Evolutionary conservation across 257 asterid genomes (phyloP).

Genomic region (Echites panduratus): DNA sequence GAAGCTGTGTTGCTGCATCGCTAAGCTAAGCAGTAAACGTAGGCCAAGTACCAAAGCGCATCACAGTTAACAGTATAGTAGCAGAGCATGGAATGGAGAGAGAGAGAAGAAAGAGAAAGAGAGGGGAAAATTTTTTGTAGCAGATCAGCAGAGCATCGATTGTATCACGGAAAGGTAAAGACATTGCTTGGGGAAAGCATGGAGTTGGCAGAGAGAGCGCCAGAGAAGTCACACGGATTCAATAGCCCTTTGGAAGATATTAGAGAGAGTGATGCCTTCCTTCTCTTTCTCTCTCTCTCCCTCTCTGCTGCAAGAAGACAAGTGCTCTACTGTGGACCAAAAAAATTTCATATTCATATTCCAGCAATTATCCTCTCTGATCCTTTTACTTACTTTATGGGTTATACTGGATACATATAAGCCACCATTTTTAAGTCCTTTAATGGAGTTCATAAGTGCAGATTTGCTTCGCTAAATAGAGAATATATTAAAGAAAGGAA

Average conservation of each 20-base stretch:
- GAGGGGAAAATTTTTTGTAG: not conserved
- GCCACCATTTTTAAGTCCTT: not conserved
- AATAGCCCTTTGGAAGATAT: slow-evolving; percentile 10
- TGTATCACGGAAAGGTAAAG: slow-evolving; percentile 35
- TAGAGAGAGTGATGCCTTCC: not conserved
- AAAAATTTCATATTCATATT: not conserved
- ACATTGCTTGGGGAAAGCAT: slow-evolving; percentile 43
- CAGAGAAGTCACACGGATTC: slow-evolving; percentile 13
- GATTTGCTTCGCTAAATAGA: slow-evolving; percentile 6
- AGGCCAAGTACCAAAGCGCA: slow-evolving; percentile 32
- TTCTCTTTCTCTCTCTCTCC: no score
- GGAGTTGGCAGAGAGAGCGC: slow-evolving; percentile 31
- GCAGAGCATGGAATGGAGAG: slow-evolving; percentile 5
- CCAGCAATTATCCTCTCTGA: not conserved
- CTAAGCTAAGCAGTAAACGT: slow-evolving; percentile 17
- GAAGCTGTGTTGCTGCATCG: slow-evolving; percentile 7
- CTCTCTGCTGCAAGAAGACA: slow-evolving; percentile 13
- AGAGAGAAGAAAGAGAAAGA: not conserved
- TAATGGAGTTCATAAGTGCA: slow-evolving; percentile 5
- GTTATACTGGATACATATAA: not conserved
- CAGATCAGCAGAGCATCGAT: slow-evolving; percentile 20
- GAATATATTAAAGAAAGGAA: not conserved
- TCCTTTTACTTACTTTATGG: not conserved
- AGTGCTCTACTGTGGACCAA: slow-evolving; percentile 21
- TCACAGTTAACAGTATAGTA: slow-evolving; percentile 15